Conservation (phyloP, 2,329 filamentous ascomycete species). For the Botrytis porri region DNA sequence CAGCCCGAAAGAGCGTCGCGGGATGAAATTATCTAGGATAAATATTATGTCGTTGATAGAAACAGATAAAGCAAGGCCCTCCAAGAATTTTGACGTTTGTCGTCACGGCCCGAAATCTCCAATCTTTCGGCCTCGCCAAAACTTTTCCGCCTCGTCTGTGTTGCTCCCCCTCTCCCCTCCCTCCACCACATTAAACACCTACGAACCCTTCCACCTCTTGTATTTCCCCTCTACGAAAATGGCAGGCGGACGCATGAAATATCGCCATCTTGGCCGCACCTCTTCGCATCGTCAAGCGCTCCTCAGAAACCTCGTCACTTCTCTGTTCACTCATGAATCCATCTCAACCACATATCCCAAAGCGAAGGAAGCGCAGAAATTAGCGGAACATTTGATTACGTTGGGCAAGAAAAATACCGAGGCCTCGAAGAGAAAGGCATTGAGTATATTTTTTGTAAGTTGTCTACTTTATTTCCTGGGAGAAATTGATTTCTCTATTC, state of each 20-base stretch:
- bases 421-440: constrained; percentile 70
- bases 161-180: neutral
- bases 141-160: constrained; percentile 20
- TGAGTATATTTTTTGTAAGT: constrained; percentile 81
- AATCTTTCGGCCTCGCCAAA: constrained; percentile 27
- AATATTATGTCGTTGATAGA: constrained; percentile 22
- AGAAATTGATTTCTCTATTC: neutral
- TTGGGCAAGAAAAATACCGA: constrained; percentile 91
- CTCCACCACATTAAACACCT: neutral
- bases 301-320: constrained; percentile 92
- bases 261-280: constrained; percentile 80
- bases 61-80: constrained; percentile 7
- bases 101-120: neutral
- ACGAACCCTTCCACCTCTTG: neutral
- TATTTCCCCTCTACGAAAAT: constrained; percentile 49
- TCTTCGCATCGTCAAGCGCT: constrained; percentile 89
- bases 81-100: constrained; percentile 13
- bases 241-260: constrained; percentile 84
- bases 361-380: constrained; percentile 90
- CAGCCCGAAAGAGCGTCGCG: constrained; percentile 28
- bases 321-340: constrained; percentile 87
- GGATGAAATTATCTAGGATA: constrained; percentile 15
- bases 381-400: constrained; percentile 93
- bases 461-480: neutral
- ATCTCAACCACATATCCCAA: constrained; percentile 95